phyloP scores from a whole-genome alignment of 176 grass and related monocot genomes.

The Olyra latifolia region DNA sequence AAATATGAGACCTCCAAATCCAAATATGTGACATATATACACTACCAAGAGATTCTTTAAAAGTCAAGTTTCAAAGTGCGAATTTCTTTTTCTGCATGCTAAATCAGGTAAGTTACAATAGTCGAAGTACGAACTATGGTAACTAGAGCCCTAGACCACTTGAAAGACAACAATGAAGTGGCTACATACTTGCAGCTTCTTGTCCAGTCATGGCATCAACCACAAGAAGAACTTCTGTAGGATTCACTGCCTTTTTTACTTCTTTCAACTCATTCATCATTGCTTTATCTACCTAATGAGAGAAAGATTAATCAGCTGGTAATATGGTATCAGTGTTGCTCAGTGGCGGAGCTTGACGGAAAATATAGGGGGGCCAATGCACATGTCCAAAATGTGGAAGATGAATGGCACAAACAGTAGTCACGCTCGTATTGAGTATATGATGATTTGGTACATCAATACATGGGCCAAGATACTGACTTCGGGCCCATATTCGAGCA shows the following conservation, averaged over 20 bases:
- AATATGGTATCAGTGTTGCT: not conserved
- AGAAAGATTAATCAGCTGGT: conserved; percentile 22
- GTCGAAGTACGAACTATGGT: not conserved
- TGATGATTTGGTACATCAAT: no score
- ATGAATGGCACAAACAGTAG: no score
- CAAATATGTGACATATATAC: not conserved
- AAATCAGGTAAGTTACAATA: not conserved
- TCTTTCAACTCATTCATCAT: conserved; percentile 99
- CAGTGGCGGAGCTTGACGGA: no score
- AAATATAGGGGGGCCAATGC: no score
- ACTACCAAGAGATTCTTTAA: not conserved
- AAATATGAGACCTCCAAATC: not conserved
- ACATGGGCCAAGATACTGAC: no score
- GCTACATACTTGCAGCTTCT: conserved; percentile 94
- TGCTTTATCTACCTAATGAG: conserved; percentile 76
- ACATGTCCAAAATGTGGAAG: no score
- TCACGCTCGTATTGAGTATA: no score
- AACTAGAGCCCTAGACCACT: conserved; percentile 3
- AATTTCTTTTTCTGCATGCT: not conserved
- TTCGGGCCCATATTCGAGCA: no score
- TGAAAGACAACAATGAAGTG: not conserved
- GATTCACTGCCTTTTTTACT: conserved; percentile 86
- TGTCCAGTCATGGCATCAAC: conserved; percentile 99
- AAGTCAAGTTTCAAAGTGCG: not conserved
- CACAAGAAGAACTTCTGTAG: conserved; percentile 92